These are phyloP conservation scores for Dipodascus albidus DNA, from an alignment of 805 yeast genomes.

Conservation along the genomic window DNA sequence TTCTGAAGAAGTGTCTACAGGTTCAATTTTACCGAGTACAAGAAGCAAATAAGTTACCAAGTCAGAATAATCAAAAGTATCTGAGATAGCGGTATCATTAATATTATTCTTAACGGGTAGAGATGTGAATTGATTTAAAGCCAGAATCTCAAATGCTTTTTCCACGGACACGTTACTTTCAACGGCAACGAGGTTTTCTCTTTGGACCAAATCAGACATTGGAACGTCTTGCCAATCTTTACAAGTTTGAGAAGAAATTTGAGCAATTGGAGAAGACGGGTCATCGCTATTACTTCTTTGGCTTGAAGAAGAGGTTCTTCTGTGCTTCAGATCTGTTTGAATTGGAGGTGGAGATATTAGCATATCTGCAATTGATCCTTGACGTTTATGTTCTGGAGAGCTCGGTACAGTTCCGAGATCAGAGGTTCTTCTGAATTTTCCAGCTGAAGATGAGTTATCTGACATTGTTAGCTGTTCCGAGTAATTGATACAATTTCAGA, in stretches of 20 bases:
- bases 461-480: background rate
- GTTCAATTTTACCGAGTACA: conserved; percentile 60
- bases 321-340: background rate
- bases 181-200: conserved; percentile 63
- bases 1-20: conserved; percentile 16
- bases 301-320: background rate
- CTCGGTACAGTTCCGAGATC: conserved; percentile 3
- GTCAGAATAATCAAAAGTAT: conserved; percentile 87
- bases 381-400: conserved; percentile 8
- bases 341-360: conserved; percentile 24
- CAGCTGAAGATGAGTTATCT: background rate
- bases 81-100: conserved; percentile 50
- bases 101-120: conserved; percentile 49
- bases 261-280: background rate
- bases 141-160: conserved; percentile 72
- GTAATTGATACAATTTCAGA: background rate
- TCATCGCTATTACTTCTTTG: background rate
- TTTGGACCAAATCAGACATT: conserved; percentile 64
- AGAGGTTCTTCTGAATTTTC: conserved; percentile 2
- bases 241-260: background rate
- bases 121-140: conserved; percentile 65
- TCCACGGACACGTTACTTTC: conserved; percentile 65
- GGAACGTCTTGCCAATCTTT: conserved; percentile 65
- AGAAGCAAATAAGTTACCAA: conserved; percentile 75
- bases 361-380: conserved; percentile 20